Base-by-base conservation (phyloP, 2,329 filamentous ascomycete genomes). In the Parastagonospora nodorum region DNA sequence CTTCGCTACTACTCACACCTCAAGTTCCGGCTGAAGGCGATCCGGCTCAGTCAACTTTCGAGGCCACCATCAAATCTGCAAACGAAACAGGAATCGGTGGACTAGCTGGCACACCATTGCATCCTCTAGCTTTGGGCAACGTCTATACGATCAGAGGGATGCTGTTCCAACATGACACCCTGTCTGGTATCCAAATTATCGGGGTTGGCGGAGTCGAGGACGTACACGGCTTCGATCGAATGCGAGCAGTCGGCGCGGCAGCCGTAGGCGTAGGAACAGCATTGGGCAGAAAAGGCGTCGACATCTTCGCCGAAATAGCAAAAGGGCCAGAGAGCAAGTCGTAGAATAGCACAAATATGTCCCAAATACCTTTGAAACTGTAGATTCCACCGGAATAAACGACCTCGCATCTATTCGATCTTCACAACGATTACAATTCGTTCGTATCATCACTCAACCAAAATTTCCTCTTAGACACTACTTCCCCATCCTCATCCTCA, bases 171-270 rank as follows among this genome's bases (percentile, higher is more conserved):
- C 63, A 78, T 11, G 63, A 75, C 0, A 51, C 71, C 48, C 70
- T 90, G 41, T 71, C 71, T 8, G 75, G 80, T n/a, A 76, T 92
- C 19, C 75, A 77, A 12, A 77, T 92, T 28, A 84, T 92, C 48
- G 89, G 89, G 0, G 82, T 89, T 0, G 89, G 89, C 1, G 89
- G 89, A 1, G 89, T 92, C 1, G 75, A 80, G 19, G 87, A 92
- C 66, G 75, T 72, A 0, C 78, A 73, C 2, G 88, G 87, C 1
- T 90, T 81, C 59, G 72, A 74, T 48, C 78, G 89, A 56, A 92
- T 91, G 38, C 79, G 76, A 57, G 74, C 71, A 6, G 88, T 84
- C 0, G 89, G 89, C 0, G 89, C 88, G 0, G 76, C 66, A 16
- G 84, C 83, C 0, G 87, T 91, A 0, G 89, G 82, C 0, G 80